phyloP scores from a whole-genome alignment of 2,329 filamentous ascomycete genomes.

The Dactylellina leptospora region DNA sequence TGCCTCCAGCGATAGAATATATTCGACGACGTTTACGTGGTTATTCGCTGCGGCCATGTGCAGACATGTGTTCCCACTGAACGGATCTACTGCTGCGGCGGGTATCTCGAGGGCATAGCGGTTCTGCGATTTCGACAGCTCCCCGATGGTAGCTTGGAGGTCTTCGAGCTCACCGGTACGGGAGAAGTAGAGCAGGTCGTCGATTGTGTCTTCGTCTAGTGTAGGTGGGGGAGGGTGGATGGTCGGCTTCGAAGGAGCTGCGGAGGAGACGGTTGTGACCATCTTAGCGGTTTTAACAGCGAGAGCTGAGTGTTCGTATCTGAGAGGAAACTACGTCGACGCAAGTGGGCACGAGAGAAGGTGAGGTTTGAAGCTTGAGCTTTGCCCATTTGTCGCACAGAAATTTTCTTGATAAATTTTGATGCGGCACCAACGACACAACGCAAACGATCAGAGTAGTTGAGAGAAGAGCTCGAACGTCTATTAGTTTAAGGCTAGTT shows the following conservation, averaged over 20 bases:
- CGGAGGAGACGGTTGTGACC: constrained; percentile 19
- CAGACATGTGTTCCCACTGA: constrained; percentile 78
- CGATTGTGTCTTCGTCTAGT: constrained; percentile 79
- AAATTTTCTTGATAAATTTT: constrained; percentile 27
- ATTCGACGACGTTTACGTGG: constrained; percentile 71
- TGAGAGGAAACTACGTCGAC: constrained; percentile 4
- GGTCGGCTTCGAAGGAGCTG: constrained; percentile 20
- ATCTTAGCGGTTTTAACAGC: constrained; percentile 15
- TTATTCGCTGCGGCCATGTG: constrained; percentile 96
- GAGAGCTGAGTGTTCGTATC: not conserved
- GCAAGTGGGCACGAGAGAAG: not conserved
- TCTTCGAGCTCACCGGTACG: constrained; percentile 79
- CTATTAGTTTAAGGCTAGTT: no score
- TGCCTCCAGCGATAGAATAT: constrained; percentile 32
- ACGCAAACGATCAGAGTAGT: no score
- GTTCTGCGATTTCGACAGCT: constrained; percentile 61
- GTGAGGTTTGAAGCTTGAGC: constrained; percentile 5
- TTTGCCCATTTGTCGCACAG: constrained; percentile 28
- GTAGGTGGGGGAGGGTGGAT: constrained; percentile 57
- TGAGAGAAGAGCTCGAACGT: no score
- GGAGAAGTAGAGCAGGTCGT: constrained; percentile 89
- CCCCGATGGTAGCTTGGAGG: constrained; percentile 65
- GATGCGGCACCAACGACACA: constrained; percentile 35
- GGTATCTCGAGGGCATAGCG: constrained; percentile 71
- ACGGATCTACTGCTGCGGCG: constrained; percentile 74